phyloP scores from a whole-genome alignment of 176 grass and related monocot species.

The Carex myosuroides region DNA sequence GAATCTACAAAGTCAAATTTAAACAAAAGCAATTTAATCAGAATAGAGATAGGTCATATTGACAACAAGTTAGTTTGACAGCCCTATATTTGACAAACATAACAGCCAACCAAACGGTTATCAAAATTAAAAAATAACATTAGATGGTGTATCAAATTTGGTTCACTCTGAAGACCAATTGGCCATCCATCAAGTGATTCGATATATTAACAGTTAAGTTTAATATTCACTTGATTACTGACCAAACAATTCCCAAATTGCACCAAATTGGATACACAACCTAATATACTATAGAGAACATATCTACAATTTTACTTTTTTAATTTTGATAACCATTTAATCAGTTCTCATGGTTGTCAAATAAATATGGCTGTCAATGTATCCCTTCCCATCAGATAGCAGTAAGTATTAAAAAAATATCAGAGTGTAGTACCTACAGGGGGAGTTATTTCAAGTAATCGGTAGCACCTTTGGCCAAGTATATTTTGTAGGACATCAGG shows the following conservation, averaged over 20 bases:
- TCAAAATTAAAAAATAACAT: background rate
- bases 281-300: background rate
- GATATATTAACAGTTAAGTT: background rate
- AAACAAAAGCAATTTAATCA: background rate
- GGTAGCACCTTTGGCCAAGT: conserved; percentile 65
- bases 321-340: background rate
- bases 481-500: conserved; percentile 77
- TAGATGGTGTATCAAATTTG: background rate
- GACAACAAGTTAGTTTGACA: background rate
- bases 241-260: background rate
- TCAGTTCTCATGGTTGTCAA: background rate
- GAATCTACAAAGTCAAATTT: background rate
- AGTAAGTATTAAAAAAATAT: conserved; percentile 13
- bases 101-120: background rate
- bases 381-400: background rate
- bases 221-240: background rate
- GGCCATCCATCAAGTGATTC: background rate
- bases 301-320: background rate
- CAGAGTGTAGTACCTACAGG: conserved; percentile 43
- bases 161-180: background rate
- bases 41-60: background rate
- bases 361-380: background rate
- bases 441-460: conserved; percentile 64
- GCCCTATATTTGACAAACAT: background rate
- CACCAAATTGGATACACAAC: background rate